Evolutionary conservation across 2,329 filamentous ascomycete genomes (phyloP), one percentile per base, ranked within the genome.

Genomic region (Seiridium cupressi): DNA sequence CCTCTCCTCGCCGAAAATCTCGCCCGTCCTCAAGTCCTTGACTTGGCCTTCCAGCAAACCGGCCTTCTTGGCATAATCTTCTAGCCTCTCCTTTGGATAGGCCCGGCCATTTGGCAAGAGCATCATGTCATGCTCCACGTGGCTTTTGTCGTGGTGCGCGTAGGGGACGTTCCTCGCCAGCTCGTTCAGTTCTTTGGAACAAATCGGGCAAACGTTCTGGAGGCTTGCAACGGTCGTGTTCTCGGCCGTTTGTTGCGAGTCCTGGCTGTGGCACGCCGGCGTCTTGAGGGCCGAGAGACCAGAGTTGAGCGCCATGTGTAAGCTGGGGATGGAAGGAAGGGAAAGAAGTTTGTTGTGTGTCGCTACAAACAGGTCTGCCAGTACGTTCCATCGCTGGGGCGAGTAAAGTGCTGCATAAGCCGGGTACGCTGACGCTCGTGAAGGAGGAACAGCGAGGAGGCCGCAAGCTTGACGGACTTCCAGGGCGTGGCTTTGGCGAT

Each of bases 271-370:
- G 73, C 95, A 99, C 13, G 92, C 89, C 0, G 95, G 95, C 1
- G 95, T 98, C 76, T 99, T 99, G 65, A 99, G 88, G 1, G 95
- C 93, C 0, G 93, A 97, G 8, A 99, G 84, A 6, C 95, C 95
- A 0, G 93, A 93, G 1, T 90, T 92, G 8, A 99, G 85, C 10
- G 95, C 95, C 63, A 96, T 90, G 76, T 98, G 92, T 34, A 99
- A 86, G 18, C 97, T 85, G 0, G 95, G 93, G 26, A 89, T 86
- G 2, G 89, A 83, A 0, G 95, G 93, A 0, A 99, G 85, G 13
- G 89, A 88, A 64, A 97, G 89, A 4, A 99, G 87, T 49, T 83
- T 87, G 79, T 97, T 93, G 77, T 98, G 92, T 1, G 93, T 96
- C 62, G 84, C 81, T 64, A 93, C 86, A 77, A 98, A 99, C 55